These are phyloP conservation scores for Pleurotus pulmonarius DNA, from an alignment of 768 basidiomycete species.

Conservation along the genomic window DNA sequence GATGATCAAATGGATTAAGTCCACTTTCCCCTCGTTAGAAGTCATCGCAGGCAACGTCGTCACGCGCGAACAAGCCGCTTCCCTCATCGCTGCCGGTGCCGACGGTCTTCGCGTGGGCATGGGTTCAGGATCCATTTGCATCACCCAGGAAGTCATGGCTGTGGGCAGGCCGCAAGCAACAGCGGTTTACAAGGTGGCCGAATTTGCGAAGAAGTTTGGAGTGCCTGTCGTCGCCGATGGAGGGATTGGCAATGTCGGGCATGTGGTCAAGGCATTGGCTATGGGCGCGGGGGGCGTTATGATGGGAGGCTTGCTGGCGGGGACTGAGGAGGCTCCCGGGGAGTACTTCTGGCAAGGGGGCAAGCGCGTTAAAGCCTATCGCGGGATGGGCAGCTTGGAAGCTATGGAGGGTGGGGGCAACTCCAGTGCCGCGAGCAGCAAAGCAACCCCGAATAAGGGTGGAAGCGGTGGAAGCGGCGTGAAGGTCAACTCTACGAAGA, in stretches of 20 bases:
- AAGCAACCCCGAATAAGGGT: slow-evolving; percentile 18
- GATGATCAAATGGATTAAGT: slow-evolving; percentile 93
- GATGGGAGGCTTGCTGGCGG: slow-evolving; percentile 97
- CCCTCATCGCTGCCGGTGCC: slow-evolving; percentile 89
- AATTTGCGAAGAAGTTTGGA: slow-evolving; percentile 91
- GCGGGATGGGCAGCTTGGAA: slow-evolving; percentile 96
- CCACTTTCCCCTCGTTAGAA: slow-evolving; percentile 79
- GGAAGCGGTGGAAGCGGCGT: slow-evolving; percentile 39
- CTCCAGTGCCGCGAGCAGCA: slow-evolving; percentile 22
- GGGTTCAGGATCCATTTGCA: slow-evolving; percentile 98
- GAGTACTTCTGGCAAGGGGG: slow-evolving; percentile 99
- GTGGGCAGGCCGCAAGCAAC: slow-evolving; percentile 97
- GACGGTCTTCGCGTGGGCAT: slow-evolving; percentile 96
- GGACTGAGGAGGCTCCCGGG: slow-evolving; percentile 95
- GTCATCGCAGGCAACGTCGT: slow-evolving; percentile 98
- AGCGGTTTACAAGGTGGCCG: slow-evolving; percentile 94
- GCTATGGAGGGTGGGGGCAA: slow-evolving; percentile 83
- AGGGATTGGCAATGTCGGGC: slow-evolving; percentile 92
- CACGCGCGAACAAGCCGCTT: slow-evolving; percentile 94
- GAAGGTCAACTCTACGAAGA: slow-evolving; percentile 11
- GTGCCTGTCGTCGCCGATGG: slow-evolving; percentile 97
- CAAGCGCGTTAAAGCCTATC: slow-evolving; percentile 97
- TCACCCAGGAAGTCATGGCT: slow-evolving; percentile 99
- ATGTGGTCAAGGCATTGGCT: slow-evolving; percentile 94
- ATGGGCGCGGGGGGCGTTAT: slow-evolving; percentile 95